Conservation (phyloP, 176 grass and related monocot species). For the Musa acuminata region DNA sequence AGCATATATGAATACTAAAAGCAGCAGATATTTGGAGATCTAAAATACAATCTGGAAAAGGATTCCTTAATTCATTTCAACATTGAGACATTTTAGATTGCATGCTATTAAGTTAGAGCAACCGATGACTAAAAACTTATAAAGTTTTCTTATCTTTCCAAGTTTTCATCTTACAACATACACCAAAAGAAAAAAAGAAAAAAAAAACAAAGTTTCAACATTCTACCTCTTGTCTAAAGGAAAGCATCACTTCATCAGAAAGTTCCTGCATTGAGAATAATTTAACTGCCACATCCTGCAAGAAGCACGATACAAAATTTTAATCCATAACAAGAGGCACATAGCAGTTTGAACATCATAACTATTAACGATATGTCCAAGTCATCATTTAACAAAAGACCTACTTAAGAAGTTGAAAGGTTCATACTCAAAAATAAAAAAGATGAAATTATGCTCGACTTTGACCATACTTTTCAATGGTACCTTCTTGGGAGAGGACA, state of each 20-base stretch:
- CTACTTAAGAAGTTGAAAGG: too few relatives aligned
- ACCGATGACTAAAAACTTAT: too few relatives aligned
- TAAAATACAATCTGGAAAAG: neutral
- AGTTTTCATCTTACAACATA: neutral
- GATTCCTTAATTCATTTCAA: too few relatives aligned
- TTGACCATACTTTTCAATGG: neutral
- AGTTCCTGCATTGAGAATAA: conserved; percentile 95
- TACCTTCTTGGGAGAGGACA: too few relatives aligned
- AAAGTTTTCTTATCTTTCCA: neutral
- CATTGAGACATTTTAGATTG: too few relatives aligned
- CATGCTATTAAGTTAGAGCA: too few relatives aligned
- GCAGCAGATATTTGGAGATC: neutral
- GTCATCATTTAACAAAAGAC: too few relatives aligned
- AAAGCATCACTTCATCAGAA: conserved; percentile 81
- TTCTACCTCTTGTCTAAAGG: conserved; percentile 86
- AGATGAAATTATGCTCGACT: too few relatives aligned
- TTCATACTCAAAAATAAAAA: too few relatives aligned
- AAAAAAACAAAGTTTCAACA: too few relatives aligned
- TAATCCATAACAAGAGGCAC: neutral
- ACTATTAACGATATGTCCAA: neutral
- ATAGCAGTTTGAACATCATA: neutral
- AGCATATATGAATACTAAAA: neutral
- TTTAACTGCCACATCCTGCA: conserved; percentile 98
- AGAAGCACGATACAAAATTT: neutral
- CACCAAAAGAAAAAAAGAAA: too few relatives aligned